Base-by-base conservation (phyloP, 306 rosid genomes). In the Morella rubra region DNA sequence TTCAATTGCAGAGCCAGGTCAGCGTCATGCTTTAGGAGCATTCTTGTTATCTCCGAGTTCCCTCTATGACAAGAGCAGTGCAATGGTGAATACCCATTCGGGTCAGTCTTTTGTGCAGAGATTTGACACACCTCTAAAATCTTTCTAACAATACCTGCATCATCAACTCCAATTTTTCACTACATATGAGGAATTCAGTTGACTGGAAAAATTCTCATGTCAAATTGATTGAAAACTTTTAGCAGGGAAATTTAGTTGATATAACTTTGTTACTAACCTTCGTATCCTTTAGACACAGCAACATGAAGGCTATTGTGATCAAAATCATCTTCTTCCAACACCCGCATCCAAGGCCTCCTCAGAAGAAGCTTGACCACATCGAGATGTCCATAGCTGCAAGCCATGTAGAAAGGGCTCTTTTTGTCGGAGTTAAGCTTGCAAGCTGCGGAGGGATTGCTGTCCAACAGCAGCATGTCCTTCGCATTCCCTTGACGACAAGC, bases 371-470 rank as follows among this genome's bases (percentile, higher is more conserved):
- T 85, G 40, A 91, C 87, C 79, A 78, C 72, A 51, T 88, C 86
- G 73, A 90, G 85, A 82, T 86, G 86, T 0, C 95, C 97, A 73
- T 76, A 69, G 67, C 80, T 76, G 81, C 95, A 91, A 55, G 91
- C 93, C 14, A 88, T 7, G 65, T 72, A 82, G 7, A 83, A 71
- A 3, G 87, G 84, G 69, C 86, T 88, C 71, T 76, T 72, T 4
- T 80, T 81, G 15, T 71, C 53, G 4, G 73, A 73, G 67, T 84
- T 82, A 51, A 85, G 88, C 86, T 85, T 85, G 68, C 60, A 74
- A 60, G 81, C 86, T 44, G 87, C 80, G 22, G 16, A 37, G 1
- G 95, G 83, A 76, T 87, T 80, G 45, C 70, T 82, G 44, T 84
- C 87, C 1, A 90, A 41, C 10, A 91, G 87, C 74, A 88, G 77